Evolutionary conservation across 2,329 filamentous ascomycete genomes (phyloP), one percentile per base, ranked within the genome.

Genomic region (Metarhizium album): DNA sequence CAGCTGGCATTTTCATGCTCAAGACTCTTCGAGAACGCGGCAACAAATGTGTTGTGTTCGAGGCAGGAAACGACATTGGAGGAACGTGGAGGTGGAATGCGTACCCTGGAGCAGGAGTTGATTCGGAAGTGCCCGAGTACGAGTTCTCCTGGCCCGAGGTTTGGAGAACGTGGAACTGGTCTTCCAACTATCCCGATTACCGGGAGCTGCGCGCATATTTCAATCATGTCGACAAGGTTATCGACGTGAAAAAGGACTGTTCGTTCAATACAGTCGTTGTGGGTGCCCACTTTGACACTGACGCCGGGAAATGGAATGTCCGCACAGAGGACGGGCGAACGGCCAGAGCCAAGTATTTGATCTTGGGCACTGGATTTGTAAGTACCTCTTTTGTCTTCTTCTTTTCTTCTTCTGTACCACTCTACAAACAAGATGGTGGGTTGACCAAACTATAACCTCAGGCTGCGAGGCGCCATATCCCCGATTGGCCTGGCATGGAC

Each of bases 381-480:
- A 59, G 63, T 42, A 18, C 29, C 3, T 55, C 6, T 33, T 42
- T n/a, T n/a, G 11, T 3, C 16, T 14, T n/a, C 14, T 8, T 4
- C 13, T 3, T 13, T n/a, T 13, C 16, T 35, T 4, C 11, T 35
- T 16, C 33, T 35, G 11, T 13, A 4, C 33, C 11, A 35, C 9
- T 16, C 16, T 16, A 8, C 11, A 35, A 1, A n/a, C 33, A 13
- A 2, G 7, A 14, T 11, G 40, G 8, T 13, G 14, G 14, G 11
- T 18, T 13, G 9, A 24, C 20, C 8, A 23, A 43, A 14, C 18
- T 3, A 2, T 16, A 43, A 8, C 49, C 20, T 35, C 29, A 71
- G 68, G 73, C 80, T 1, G 76, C 80, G 1, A 80, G 79, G 59
- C 68, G 78, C n/a, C 75, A 84, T 55, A 74, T 80, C 38, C 81